These are phyloP conservation scores for Podila verticillata DNA, from an alignment of 192 early-diverging fungal genomes.

Conservation along the genomic window DNA sequence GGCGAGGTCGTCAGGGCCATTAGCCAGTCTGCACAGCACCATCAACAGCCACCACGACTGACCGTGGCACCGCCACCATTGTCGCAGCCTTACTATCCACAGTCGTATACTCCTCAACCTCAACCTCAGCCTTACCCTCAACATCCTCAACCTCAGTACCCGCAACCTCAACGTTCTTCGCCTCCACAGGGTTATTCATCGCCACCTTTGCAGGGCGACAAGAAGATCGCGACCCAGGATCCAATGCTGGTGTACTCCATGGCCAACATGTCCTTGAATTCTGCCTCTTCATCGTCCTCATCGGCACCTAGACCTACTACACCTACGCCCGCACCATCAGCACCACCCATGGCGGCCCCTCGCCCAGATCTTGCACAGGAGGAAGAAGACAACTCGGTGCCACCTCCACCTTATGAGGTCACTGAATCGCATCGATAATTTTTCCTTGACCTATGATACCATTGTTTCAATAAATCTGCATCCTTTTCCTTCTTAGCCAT, in stretches of 20 bases:
- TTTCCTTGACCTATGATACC: not conserved
- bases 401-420: constrained; percentile 31
- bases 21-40: not conserved
- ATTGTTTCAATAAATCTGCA: not conserved
- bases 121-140: not conserved
- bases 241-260: constrained; percentile 23
- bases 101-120: not conserved
- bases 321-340: not conserved
- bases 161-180: not conserved
- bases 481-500: no score
- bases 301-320: no score
- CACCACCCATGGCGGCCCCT: not conserved
- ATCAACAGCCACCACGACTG: not conserved
- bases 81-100: not conserved
- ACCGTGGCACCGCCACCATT: constrained; percentile 1
- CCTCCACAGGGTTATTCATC: not conserved
- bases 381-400: constrained; percentile 6
- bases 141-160: not conserved
- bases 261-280: constrained; percentile 2
- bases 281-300: not conserved
- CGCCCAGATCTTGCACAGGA: constrained; percentile 9
- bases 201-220: not conserved
- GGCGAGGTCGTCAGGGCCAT: not conserved
- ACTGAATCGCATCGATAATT: constrained; percentile 3
- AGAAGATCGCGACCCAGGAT: not conserved